Evolutionary conservation across 2,329 filamentous ascomycete species (phyloP), one percentile per base, ranked within the genome.

Genomic region (Chaetothyriales sp.): DNA sequence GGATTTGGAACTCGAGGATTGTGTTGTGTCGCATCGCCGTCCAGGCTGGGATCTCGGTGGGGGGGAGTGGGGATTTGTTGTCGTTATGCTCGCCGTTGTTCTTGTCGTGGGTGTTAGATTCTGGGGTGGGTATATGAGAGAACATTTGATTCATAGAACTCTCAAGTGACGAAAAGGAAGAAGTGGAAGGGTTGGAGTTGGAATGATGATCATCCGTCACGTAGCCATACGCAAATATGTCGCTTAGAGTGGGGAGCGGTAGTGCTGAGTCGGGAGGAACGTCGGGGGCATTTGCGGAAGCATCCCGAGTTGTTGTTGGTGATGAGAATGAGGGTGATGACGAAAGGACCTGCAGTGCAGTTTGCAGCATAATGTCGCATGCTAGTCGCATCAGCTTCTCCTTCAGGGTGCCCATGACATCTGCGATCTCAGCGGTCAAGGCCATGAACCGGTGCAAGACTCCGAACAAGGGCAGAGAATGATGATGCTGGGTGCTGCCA

Each of bases 401-500:
- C 20, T 25, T 18, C 7, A 47, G 46, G 10, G 5, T n/a, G 25
- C 43, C 43, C 15, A 51, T 13, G 22, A 49, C 6, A 25, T 51
- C 50, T 10, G 51, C 47, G 5, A 60, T 50, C 20, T 56, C 43
- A n/a, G 53, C 55, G 8, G 58, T 59, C 13, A 61, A 51, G 25
- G 48, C 43, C 51, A 61, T 57, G 50, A 61, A 61, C 7, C 52
- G 53, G 4, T 52, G 51, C 10, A 60, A 18, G 22, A 60, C 44
- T 40, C 52, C 45, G 46, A 60, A 52, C 13, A 58, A 18, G 29
- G 46, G 46, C 18, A 15, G 33, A 15, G 33, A 15, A 40, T 40
- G 15, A 13, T 15, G 15, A 40, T 40, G 33, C 9, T 40, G 33
- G 13, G 10, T 40, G 33, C 33, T 15, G 9, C 4, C 33, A 15